Percentiles rank a stretch among this genome's conserved stretches.
phyloP scores from a whole-genome alignment of 768 basidiomycete species.

The Postia placenta region DNA sequence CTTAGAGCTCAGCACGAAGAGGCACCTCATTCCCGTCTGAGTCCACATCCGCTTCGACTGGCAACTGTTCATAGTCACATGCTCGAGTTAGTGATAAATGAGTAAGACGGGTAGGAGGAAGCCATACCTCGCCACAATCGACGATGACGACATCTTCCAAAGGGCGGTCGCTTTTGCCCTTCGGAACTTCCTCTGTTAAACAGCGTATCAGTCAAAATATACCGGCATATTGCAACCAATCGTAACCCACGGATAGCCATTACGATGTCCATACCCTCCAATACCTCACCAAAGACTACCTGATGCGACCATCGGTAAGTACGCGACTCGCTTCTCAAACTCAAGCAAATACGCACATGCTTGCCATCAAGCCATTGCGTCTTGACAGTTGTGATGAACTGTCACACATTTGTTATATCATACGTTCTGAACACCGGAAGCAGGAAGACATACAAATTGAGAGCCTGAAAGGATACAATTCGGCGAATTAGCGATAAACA shows the following conservation, averaged over 20 bases:
- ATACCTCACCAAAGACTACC: constrained; percentile 90
- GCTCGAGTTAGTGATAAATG: neutral
- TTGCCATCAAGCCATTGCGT: constrained; percentile 90
- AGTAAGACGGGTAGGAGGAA: neutral
- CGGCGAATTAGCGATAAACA: constrained; percentile 1
- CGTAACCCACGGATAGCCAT: constrained; percentile 52
- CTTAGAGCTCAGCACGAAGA: constrained; percentile 88
- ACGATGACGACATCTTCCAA: constrained; percentile 70
- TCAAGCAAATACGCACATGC: constrained; percentile 46
- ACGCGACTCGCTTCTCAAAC: neutral
- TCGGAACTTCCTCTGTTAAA: constrained; percentile 66
- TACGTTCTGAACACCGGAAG: neutral
- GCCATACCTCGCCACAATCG: constrained; percentile 79
- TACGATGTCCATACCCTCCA: constrained; percentile 91
- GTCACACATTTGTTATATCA: neutral
- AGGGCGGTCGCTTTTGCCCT: constrained; percentile 68
- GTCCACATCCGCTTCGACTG: constrained; percentile 47
- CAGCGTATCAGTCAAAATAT: neutral
- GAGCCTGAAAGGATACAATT: constrained; percentile 45
- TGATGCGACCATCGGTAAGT: constrained; percentile 25
- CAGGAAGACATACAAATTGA: constrained; percentile 63
- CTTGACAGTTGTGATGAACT: constrained; percentile 90
- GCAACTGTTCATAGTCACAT: constrained; percentile 33
- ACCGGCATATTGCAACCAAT: neutral
- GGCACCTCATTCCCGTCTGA: constrained; percentile 85